phyloP scores from a whole-genome alignment of 257 asterid genomes.

The Rehmannia glutinosa region DNA sequence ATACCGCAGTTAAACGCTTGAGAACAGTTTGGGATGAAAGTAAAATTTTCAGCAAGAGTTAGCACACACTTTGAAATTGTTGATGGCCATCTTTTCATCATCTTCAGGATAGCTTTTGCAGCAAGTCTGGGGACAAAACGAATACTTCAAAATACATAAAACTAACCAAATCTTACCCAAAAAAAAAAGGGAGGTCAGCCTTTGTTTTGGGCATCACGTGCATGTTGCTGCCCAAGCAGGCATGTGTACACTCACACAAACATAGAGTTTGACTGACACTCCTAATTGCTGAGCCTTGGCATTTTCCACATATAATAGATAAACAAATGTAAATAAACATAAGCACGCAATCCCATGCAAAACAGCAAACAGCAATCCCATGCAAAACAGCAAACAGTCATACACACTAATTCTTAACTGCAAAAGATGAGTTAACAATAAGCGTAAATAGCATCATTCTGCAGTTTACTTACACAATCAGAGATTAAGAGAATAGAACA shows the following conservation, averaged over 20 bases:
- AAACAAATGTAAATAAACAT: background rate
- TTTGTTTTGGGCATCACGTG: slow-evolving; percentile 8
- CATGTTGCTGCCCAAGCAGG: background rate
- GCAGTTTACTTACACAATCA: slow-evolving; percentile 6
- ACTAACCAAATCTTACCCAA: slow-evolving; percentile 14
- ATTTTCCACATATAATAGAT: background rate
- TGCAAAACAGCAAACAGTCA: background rate
- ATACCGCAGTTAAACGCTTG: slow-evolving; percentile 86
- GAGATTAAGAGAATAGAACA: background rate
- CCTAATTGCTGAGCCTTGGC: background rate
- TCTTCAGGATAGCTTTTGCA: slow-evolving; percentile 71
- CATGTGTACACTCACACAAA: background rate
- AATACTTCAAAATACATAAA: slow-evolving; percentile 9
- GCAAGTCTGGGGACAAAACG: slow-evolving; percentile 60
- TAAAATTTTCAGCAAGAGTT: slow-evolving; percentile 61
- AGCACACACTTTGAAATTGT: slow-evolving; percentile 77
- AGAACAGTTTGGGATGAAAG: slow-evolving; percentile 90
- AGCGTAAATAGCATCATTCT: background rate
- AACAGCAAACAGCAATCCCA: background rate
- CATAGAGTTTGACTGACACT: background rate
- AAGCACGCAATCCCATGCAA: slow-evolving; percentile 1
- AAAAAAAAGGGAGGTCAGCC: slow-evolving; percentile 1
- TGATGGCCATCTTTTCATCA: slow-evolving; percentile 98
- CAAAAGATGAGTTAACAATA: slow-evolving; percentile 6
- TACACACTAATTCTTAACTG: background rate